phyloP scores from a whole-genome alignment of 805 yeast genomes.

The Metschnikowia lunata region DNA sequence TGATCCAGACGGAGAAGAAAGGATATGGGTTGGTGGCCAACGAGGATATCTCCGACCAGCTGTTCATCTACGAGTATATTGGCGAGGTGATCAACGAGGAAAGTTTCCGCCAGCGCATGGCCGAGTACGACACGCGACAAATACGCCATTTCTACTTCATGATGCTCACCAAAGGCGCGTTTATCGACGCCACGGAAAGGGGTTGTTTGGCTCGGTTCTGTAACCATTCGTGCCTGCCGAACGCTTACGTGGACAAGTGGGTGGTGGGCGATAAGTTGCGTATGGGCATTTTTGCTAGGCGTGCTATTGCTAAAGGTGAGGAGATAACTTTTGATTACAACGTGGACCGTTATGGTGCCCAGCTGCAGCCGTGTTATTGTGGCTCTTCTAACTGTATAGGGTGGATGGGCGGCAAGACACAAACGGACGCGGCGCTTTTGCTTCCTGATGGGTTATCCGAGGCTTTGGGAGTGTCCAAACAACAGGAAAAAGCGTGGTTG shows the following conservation, averaged over 20 bases:
- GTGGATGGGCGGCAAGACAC: conserved; percentile 93
- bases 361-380: conserved; percentile 90
- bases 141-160: conserved; percentile 86
- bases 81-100: conserved; percentile 90
- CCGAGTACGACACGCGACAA: conserved; percentile 62
- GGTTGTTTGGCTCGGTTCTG: conserved; percentile 90
- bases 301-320: conserved; percentile 70
- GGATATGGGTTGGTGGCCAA: conserved; percentile 89
- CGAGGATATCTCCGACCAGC: conserved; percentile 48
- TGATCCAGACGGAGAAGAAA: conserved; percentile 77
- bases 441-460: conserved; percentile 81
- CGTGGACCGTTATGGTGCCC: conserved; percentile 94
- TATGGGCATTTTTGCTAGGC: conserved; percentile 92
- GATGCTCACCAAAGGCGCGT: conserved; percentile 92
- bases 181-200: conserved; percentile 87
- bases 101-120: conserved; percentile 70
- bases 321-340: conserved; percentile 91
- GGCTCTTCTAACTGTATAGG: conserved; percentile 92
- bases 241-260: conserved; percentile 96
- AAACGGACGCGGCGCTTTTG: conserved; percentile 82
- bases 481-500: conserved; percentile 69
- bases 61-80: conserved; percentile 86
- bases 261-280: conserved; percentile 83
- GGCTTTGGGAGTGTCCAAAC: conserved; percentile 72
- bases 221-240: conserved; percentile 93